These are phyloP conservation scores for Cinnamomum chago DNA, from an alignment of 164 flowering plant genomes.

Conservation along the genomic window DNA sequence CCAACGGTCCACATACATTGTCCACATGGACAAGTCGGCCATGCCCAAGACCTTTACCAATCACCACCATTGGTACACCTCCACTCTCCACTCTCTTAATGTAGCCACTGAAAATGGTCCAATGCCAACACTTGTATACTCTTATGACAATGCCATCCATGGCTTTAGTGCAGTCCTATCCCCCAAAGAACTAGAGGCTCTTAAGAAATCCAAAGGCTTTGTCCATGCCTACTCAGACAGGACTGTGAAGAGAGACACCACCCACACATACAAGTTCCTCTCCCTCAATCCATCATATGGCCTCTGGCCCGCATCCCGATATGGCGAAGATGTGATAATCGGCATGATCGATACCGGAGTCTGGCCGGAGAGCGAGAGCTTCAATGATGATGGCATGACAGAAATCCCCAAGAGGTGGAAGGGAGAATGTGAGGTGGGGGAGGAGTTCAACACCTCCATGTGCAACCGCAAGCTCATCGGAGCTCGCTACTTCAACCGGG, in stretches of 20 bases:
- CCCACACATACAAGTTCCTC: slow-evolving; percentile 49
- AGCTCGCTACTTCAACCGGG: slow-evolving; percentile 35
- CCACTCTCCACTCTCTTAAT: slow-evolving; percentile 27
- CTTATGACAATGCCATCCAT: slow-evolving; percentile 37
- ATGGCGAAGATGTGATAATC: slow-evolving; percentile 21
- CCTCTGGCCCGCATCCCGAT: slow-evolving; percentile 25
- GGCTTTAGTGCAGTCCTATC: slow-evolving; percentile 42
- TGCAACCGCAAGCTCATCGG: slow-evolving; percentile 46
- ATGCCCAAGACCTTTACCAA: slow-evolving; percentile 42
- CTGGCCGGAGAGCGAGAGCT: slow-evolving; percentile 45
- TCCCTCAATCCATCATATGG: slow-evolving; percentile 23
- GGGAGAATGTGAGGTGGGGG: slow-evolving; percentile 36
- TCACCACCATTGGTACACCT: slow-evolving; percentile 39
- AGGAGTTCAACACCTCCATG: slow-evolving; percentile 26
- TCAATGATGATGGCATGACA: slow-evolving; percentile 30
- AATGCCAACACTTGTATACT: slow-evolving; percentile 24
- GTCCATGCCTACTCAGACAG: slow-evolving; percentile 33
- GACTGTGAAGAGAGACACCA: slow-evolving; percentile 36
- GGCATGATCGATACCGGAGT: slow-evolving; percentile 41
- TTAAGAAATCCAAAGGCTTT: slow-evolving; percentile 30
- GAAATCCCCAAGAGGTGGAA: slow-evolving; percentile 40
- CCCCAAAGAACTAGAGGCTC: slow-evolving; percentile 6
- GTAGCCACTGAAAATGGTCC: background rate
- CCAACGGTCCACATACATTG: slow-evolving; percentile 30
- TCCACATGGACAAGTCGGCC: slow-evolving; percentile 56